Conservation (phyloP, 176 grass and related monocot genomes). For the Alopecurus myosuroides region DNA sequence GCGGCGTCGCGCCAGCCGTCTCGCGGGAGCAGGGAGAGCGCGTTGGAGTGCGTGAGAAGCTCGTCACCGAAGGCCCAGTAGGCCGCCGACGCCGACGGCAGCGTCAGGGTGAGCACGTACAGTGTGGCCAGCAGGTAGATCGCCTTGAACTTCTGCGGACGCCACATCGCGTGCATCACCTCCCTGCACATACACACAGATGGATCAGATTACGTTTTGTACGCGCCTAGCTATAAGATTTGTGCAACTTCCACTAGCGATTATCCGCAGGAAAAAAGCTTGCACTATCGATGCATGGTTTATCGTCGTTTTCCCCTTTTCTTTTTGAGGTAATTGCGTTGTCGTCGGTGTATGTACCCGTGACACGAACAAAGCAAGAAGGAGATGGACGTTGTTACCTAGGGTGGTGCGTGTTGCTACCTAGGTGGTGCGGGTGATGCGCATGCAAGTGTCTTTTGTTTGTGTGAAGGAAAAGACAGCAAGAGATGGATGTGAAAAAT, state of each 20-base stretch:
- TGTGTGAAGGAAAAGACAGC: not conserved
- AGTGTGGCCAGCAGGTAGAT: constrained; percentile 92
- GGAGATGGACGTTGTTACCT: not conserved
- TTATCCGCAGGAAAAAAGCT: too few species aligned
- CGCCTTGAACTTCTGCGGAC: constrained; percentile 95
- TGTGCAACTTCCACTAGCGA: too few species aligned
- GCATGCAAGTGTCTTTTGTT: constrained; percentile 17
- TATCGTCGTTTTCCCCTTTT: too few species aligned
- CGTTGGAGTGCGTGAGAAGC: constrained; percentile 86
- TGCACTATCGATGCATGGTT: not conserved
- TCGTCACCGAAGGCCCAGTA: constrained; percentile 98
- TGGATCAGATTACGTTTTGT: too few species aligned
- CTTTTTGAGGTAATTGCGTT: too few species aligned
- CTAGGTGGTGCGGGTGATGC: not conserved
- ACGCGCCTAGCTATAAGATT: not conserved
- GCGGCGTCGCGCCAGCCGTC: constrained; percentile 66
- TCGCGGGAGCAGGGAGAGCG: constrained; percentile 67
- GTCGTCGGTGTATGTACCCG: too few species aligned
- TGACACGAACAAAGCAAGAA: not conserved
- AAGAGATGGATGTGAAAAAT: not conserved
- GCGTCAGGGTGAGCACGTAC: constrained; percentile 89
- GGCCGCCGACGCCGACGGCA: constrained; percentile 80
- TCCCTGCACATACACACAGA: constrained; percentile 38
- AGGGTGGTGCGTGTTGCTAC: not conserved
- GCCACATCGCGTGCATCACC: constrained; percentile 99